phyloP scores from a whole-genome alignment of 495 filamentous ascomycete species.

The Aspergillus diversus region DNA sequence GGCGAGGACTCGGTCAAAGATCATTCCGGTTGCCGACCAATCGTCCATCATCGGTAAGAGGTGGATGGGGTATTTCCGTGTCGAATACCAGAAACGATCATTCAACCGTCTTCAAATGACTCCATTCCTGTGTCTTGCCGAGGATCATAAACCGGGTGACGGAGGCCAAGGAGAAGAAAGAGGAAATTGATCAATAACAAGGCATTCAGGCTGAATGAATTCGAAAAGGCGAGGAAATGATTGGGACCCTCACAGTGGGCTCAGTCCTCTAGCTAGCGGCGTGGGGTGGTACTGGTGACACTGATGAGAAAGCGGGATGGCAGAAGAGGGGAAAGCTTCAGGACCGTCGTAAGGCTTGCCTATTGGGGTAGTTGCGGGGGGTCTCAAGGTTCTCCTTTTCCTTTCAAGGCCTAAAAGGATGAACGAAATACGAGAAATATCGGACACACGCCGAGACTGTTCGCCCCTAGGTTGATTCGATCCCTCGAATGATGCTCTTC shows the following conservation, averaged over 20 bases:
- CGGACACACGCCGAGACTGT: slow-evolving; percentile 10
- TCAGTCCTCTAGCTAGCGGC: no score
- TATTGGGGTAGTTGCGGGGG: slow-evolving; percentile 2
- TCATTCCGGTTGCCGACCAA: slow-evolving; percentile 4
- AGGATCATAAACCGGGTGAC: background rate
- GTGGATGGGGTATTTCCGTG: background rate
- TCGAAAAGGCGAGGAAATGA: background rate
- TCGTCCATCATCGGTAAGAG: no score
- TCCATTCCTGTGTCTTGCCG: background rate
- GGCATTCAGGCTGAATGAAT: background rate
- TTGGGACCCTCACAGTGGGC: no score
- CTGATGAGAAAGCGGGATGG: background rate
- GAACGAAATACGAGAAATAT: background rate
- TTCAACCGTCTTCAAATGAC: background rate
- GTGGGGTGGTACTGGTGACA: background rate
- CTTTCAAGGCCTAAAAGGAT: background rate
- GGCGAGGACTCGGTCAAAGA: slow-evolving; percentile 7
- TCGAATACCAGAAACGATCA: background rate
- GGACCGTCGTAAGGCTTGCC: slow-evolving; percentile 5
- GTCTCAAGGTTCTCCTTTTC: background rate
- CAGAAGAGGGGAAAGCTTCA: background rate
- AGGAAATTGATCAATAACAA: background rate
- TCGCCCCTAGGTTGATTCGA: no score
- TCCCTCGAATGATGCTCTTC: background rate
- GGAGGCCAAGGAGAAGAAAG: background rate